These are phyloP conservation scores for Nicotiana paniculata DNA, from an alignment of 257 asterid genomes.

Conservation along the genomic window DNA sequence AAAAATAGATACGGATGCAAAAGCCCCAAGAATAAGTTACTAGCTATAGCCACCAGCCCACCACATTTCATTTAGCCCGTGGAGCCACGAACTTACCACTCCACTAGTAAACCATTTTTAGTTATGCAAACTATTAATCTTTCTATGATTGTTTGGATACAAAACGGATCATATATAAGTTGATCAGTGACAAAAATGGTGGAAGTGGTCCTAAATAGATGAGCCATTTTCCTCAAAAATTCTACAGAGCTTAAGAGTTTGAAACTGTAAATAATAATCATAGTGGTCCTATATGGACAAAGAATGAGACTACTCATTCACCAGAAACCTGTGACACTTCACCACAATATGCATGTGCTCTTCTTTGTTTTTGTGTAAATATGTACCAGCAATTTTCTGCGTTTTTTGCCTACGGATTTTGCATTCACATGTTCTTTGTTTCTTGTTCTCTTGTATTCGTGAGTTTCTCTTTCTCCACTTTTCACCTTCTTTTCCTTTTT, in stretches of 20 bases:
- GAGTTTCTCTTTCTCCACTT: not conserved
- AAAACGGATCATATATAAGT: not conserved
- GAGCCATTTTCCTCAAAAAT: not conserved
- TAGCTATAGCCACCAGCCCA: not conserved
- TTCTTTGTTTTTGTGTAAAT: not conserved
- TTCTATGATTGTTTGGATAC: not conserved
- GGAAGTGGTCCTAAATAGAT: not conserved
- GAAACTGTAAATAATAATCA: not conserved
- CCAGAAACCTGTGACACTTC: constrained; percentile 5
- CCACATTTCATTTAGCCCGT: too few relatives aligned
- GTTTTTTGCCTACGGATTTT: not conserved
- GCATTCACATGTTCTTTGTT: not conserved
- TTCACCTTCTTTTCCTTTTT: not conserved
- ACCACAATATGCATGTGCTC: constrained; percentile 6
- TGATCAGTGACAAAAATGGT: not conserved
- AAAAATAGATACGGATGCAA: too few relatives aligned
- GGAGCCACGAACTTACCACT: not conserved
- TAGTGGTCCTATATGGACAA: not conserved
- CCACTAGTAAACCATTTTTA: not conserved
- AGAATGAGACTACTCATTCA: not conserved
- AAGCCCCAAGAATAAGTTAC: not conserved
- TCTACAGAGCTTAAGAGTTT: not conserved
- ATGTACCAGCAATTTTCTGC: not conserved
- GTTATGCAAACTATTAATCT: not conserved
- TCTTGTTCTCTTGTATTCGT: not conserved